These are phyloP conservation scores for Suhomyces ambrosiae DNA, from an alignment of 1,139 yeast genomes.

Conservation along the genomic window DNA sequence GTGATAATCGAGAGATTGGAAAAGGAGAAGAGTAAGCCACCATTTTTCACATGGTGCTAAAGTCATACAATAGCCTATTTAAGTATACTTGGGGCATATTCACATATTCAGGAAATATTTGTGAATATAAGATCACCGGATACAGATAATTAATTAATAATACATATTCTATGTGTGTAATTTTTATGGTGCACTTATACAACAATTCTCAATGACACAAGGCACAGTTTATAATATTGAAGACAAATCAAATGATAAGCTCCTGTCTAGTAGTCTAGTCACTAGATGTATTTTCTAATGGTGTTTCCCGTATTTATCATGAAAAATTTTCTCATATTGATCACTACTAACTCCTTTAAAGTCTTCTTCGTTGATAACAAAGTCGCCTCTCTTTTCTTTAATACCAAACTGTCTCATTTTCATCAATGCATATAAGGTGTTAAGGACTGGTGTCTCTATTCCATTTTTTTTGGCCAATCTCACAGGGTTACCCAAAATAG, in stretches of 20 bases:
- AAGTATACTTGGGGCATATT: no score
- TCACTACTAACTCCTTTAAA: constrained; percentile 30
- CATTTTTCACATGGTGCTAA: constrained; percentile 73
- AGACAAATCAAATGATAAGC: no score
- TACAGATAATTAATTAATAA: not conserved
- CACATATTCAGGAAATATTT: no score
- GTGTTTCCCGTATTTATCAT: constrained; percentile 10
- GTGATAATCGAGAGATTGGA: constrained; percentile 67
- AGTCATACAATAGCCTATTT: no score
- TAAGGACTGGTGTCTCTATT: constrained; percentile 60
- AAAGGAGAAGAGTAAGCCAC: constrained; percentile 57
- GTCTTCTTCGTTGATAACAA: constrained; percentile 33
- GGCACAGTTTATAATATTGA: no score
- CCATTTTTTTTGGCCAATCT: constrained; percentile 56
- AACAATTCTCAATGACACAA: no score
- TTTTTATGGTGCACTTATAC: no score
- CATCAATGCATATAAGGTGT: constrained; percentile 57
- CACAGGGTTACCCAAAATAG: constrained; percentile 72
- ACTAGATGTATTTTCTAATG: no score
- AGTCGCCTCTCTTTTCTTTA: constrained; percentile 53
- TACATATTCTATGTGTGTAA: not conserved
- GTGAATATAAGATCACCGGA: no score
- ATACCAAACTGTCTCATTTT: constrained; percentile 61
- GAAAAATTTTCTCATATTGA: constrained; percentile 31
- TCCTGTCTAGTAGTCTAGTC: no score